phyloP scores from a whole-genome alignment of 371 early-diverging fungal species.

The Apophysomyces ossiformis region DNA sequence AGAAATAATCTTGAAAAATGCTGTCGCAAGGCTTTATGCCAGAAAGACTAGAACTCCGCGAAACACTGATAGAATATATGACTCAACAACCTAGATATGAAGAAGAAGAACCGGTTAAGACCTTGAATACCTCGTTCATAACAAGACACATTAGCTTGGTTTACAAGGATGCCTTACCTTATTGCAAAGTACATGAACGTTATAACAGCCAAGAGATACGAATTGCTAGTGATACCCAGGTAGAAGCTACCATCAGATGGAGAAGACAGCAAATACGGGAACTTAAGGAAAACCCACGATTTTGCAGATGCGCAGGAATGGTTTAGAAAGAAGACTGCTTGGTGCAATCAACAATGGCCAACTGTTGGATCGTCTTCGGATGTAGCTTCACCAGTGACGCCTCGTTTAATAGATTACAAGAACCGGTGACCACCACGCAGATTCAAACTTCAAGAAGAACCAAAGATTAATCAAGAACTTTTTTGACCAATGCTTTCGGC shows the following conservation, averaged over 20 bases:
- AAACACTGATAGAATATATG: not conserved
- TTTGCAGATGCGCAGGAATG: not conserved
- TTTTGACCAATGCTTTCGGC: not conserved
- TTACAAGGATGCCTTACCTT: not conserved
- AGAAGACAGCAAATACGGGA: not conserved
- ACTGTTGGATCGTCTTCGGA: not conserved
- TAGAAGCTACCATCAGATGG: not conserved
- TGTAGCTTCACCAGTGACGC: not conserved
- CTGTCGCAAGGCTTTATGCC: not conserved
- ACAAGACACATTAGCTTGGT: not conserved
- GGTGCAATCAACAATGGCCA: conserved; percentile 1
- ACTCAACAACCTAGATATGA: not conserved
- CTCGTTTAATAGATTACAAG: not conserved
- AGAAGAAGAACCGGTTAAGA: not conserved
- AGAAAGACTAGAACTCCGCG: not conserved
- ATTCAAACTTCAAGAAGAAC: not conserved
- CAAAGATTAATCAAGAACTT: not conserved
- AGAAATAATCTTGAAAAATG: not conserved
- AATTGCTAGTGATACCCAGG: not conserved
- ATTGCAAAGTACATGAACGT: not conserved
- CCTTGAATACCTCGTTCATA: not conserved
- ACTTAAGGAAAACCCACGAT: not conserved
- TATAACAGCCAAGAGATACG: not conserved
- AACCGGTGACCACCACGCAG: not conserved
- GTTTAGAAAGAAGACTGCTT: not conserved